Conservation (phyloP, 2,329 filamentous ascomycete genomes). For the Penicillium concentricum region DNA sequence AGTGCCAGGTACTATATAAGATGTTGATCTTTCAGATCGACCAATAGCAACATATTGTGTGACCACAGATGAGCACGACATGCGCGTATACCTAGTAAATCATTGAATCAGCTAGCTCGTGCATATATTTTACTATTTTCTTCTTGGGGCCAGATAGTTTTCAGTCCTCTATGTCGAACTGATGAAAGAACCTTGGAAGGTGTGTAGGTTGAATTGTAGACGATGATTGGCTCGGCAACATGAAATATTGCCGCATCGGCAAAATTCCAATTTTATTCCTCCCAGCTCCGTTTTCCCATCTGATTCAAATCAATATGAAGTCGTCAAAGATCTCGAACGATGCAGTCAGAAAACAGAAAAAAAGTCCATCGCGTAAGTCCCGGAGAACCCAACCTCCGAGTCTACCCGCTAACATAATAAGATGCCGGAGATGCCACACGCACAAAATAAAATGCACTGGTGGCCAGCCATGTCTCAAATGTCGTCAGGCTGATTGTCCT, state of each 20-base stretch:
- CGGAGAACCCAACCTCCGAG: not conserved
- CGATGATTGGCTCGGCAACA: slow-evolving; percentile 11
- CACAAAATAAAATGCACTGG: slow-evolving; percentile 24
- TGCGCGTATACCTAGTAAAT: too few species aligned
- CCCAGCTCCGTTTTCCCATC: not conserved
- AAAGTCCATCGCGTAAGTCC: slow-evolving; percentile 19
- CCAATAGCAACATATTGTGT: too few species aligned
- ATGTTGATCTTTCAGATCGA: too few species aligned
- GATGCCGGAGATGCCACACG: slow-evolving; percentile 19
- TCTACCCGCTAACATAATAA: not conserved
- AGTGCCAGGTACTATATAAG: too few species aligned
- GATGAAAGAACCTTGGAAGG: too few species aligned
- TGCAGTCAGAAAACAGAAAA: slow-evolving; percentile 15
- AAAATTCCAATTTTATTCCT: not conserved
- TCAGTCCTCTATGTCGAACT: not conserved
- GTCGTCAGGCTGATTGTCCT: slow-evolving; percentile 12
- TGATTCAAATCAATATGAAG: slow-evolving; percentile 1
- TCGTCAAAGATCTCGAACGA: not conserved
- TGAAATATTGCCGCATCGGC: slow-evolving; percentile 4
- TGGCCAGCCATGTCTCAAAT: slow-evolving; percentile 17
- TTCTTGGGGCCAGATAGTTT: not conserved
- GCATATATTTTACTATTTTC: too few species aligned
- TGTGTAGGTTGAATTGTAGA: not conserved
- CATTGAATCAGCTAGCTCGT: too few species aligned
- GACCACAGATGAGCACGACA: too few species aligned